Conservation (phyloP, 139 green algal species). For the Picochlorum sp. region DNA sequence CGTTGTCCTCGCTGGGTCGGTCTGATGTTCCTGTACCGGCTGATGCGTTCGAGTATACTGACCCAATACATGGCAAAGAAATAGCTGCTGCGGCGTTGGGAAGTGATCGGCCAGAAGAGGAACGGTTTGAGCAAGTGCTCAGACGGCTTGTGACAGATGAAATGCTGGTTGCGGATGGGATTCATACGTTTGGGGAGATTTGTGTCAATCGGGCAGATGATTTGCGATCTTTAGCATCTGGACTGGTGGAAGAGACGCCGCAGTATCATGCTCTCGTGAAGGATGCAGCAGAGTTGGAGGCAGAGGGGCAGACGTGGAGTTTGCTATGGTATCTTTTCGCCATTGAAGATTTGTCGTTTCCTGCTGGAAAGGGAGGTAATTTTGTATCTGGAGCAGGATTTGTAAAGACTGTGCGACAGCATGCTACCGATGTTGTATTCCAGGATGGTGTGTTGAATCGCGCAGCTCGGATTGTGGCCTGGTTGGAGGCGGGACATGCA, state of each 20-base stretch:
- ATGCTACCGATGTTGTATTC: conserved; percentile 31
- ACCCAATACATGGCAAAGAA: neutral
- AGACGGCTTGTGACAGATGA: conserved; percentile 18
- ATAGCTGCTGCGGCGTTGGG: neutral
- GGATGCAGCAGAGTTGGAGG: conserved; percentile 46
- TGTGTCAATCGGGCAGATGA: conserved; percentile 18
- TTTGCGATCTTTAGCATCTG: conserved; percentile 21
- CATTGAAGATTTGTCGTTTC: conserved; percentile 29
- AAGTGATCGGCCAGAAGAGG: conserved; percentile 19
- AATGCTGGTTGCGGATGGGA: conserved; percentile 4
- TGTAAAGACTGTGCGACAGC: conserved; percentile 36
- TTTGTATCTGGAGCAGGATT: conserved; percentile 37
- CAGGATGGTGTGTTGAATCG: conserved; percentile 30
- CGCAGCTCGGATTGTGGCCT: conserved; percentile 46
- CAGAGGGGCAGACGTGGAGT: conserved; percentile 55
- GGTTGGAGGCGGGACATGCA: conserved; percentile 51
- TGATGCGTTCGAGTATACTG: too few relatives aligned
- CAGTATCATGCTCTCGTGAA: conserved; percentile 37
- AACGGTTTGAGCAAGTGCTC: conserved; percentile 24
- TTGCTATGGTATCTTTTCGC: conserved; percentile 49
- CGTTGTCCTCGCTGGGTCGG: too few relatives aligned
- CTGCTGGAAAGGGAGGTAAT: conserved; percentile 37
- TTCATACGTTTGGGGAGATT: conserved; percentile 17
- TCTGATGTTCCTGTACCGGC: too few relatives aligned
- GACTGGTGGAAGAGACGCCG: conserved; percentile 44